A percentile compares a stretch with the other conserved stretches of the same genome.
Conservation (phyloP, 164 flowering plant genomes). For the Umbellularia californica region DNA sequence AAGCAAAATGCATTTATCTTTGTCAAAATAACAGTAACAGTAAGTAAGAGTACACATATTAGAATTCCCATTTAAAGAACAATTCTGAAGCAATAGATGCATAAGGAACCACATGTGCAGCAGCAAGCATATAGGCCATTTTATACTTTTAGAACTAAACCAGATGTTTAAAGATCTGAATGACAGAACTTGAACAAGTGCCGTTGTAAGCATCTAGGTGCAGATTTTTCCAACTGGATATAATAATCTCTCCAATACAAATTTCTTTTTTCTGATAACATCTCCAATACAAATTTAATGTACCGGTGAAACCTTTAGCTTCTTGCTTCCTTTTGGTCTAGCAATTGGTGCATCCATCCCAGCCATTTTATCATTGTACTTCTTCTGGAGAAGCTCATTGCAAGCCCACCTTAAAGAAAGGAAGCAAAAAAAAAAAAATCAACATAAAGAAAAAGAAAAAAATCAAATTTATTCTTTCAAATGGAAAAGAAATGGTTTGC, state of each 20-base stretch:
- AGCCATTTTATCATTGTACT: conserved; percentile 88
- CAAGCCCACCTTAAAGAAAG: conserved; percentile 61
- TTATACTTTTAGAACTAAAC: no score
- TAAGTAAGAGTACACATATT: no score
- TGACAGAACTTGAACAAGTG: no score
- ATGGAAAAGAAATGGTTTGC: neutral
- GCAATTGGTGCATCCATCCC: conserved; percentile 71
- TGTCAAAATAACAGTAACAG: no score
- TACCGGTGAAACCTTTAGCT: conserved; percentile 66
- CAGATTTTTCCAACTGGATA: neutral
- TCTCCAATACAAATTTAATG: conserved; percentile 2
- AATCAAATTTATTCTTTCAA: no score
- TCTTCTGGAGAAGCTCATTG: conserved; percentile 79
- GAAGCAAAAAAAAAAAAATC: neutral
- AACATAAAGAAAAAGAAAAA: neutral
- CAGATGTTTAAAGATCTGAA: no score
- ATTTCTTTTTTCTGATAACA: neutral
- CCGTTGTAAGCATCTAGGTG: neutral
- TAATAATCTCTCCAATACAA: neutral
- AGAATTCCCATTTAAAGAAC: no score
- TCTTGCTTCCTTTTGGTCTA: conserved; percentile 91
- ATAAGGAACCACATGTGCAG: no score
- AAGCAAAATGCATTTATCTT: no score
- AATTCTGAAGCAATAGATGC: no score
- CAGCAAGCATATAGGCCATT: no score